These are phyloP conservation scores for Boletus reticulatus DNA, from an alignment of 768 basidiomycete species.

Conservation along the genomic window DNA sequence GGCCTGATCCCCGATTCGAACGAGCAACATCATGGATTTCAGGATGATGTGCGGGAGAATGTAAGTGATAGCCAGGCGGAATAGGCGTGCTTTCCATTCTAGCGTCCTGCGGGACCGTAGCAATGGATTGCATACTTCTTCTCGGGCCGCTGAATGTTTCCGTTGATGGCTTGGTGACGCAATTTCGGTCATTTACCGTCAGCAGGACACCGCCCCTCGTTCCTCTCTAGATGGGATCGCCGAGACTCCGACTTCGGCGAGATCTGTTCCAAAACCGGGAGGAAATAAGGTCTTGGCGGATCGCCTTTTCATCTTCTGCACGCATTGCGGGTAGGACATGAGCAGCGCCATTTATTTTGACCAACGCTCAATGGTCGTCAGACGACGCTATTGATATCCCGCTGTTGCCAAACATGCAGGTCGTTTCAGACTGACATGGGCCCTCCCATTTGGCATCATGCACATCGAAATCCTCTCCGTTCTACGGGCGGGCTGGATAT, in stretches of 20 bases:
- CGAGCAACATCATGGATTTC: constrained; percentile 15
- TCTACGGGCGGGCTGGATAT: constrained; percentile 21
- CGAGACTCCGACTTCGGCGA: constrained; percentile 13
- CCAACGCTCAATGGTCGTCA: not conserved
- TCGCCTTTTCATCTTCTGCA: not conserved
- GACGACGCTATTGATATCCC: not conserved
- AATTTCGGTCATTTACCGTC: constrained; percentile 21
- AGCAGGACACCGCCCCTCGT: constrained; percentile 9
- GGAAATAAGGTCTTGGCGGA: not conserved
- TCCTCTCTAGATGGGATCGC: constrained; percentile 16
- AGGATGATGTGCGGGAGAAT: constrained; percentile 14
- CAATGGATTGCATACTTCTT: constrained; percentile 18
- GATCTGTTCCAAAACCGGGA: constrained; percentile 9
- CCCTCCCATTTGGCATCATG: constrained; percentile 7
- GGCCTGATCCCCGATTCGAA: constrained; percentile 24
- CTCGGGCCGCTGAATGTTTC: constrained; percentile 7
- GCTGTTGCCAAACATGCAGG: constrained; percentile 3
- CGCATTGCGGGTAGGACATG: not conserved
- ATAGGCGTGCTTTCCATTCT: constrained; percentile 31
- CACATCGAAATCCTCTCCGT: not conserved
- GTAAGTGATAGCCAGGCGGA: constrained; percentile 27
- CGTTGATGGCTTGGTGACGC: constrained; percentile 21
- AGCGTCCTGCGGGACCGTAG: constrained; percentile 23
- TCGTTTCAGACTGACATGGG: constrained; percentile 17
- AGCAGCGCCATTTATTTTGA: not conserved